Base-by-base conservation (phyloP, 139 green algal species). In the Trebouxia sp. region DNA sequence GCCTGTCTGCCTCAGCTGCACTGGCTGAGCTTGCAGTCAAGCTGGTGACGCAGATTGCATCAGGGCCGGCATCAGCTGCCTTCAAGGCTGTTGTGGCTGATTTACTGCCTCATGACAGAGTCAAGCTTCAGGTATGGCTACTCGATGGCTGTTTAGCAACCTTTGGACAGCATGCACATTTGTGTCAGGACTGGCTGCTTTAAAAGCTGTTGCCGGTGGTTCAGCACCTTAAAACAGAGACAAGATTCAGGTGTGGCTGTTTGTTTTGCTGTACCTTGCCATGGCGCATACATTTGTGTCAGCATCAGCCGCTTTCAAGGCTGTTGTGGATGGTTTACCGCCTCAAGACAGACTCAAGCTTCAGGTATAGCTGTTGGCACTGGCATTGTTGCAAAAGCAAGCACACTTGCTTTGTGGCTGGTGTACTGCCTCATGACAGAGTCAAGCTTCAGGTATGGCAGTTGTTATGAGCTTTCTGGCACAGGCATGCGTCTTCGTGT, bases 11-110 rank as follows among this genome's bases (percentile, higher is more conserved):
- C 9, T 15, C 37, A 28, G 28, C 72, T 30, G 72, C 72, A 14
- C 32, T 79, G 9, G 47, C 45, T 37, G 72, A 79, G 1, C 30
- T 62, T 6, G 72, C 72, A 28, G 50, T 58, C 30, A 62, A 65
- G 45, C 28, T 79, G 72, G 45, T 79, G 45, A 79, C 45, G 8
- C 72, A 79, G 3, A 45, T 79, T 42, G 72, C 72, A 42, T 62
- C 72, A 41, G 72, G 72, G n/a, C 45, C 72, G 12, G n/a, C 72
- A 62, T 30, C 72, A 20, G 45, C 72, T 9, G 45, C 72, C n/a
- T 79, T 79, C 72, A 62, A 65, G 28, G 72, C 28, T 30, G 47
- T 55, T 45, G 72, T 79, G 9, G 30, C 42, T 5, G 30, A 24
- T 28, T 28, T 79, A 12, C 43, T n/a, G 24, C 6, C 45, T 30